These are phyloP conservation scores for Besnoitia besnoiti DNA, from an alignment of 169 alveolate genomes.

Conservation along the genomic window DNA sequence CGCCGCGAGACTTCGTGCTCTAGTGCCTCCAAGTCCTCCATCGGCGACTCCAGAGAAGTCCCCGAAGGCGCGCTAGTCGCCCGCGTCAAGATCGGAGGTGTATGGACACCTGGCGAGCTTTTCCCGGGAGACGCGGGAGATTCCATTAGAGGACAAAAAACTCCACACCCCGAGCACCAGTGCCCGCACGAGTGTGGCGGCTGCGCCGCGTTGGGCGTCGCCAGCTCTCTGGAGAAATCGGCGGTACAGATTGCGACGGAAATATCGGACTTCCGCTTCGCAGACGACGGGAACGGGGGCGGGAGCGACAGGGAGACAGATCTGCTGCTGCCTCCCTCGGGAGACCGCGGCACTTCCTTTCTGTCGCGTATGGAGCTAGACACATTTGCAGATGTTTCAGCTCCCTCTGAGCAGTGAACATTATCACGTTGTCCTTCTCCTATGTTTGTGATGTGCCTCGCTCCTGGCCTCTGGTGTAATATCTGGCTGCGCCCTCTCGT, in stretches of 20 bases:
- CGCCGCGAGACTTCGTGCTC: neutral
- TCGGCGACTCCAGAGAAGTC: neutral
- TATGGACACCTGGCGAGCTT: neutral
- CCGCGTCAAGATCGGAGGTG: neutral
- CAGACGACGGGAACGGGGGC: neutral
- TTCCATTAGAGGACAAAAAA: neutral
- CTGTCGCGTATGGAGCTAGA: neutral
- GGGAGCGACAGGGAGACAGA: neutral
- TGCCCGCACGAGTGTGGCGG: neutral
- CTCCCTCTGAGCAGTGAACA: too few relatives aligned
- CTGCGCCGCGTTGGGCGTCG: neutral
- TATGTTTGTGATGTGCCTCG: too few relatives aligned
- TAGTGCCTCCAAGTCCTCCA: neutral
- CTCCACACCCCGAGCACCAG: neutral
- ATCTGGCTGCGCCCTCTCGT: too few relatives aligned
- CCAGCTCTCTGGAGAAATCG: neutral
- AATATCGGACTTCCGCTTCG: neutral
- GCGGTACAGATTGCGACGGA: neutral
- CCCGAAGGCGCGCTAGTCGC: neutral
- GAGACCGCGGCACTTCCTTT: neutral
- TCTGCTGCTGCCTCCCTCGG: neutral
- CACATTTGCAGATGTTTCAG: too few relatives aligned
- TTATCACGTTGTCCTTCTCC: too few relatives aligned
- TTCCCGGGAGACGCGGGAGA: neutral
- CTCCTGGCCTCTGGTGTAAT: too few relatives aligned